Base-by-base conservation (phyloP, 2,329 filamentous ascomycete genomes). In the Clathrospora elynae region DNA sequence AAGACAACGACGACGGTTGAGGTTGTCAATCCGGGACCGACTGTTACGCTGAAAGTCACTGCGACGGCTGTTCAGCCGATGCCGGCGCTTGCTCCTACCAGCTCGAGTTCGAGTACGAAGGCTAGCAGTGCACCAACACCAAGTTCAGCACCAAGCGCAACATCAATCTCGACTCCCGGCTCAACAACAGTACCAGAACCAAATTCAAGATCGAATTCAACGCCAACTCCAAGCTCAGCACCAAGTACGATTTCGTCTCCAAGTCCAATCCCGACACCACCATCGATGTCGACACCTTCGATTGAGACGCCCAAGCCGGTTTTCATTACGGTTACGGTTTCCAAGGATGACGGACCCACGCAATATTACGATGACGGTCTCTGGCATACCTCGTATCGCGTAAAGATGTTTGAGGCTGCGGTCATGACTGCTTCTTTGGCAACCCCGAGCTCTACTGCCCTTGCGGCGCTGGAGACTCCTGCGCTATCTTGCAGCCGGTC, bases 331-430 rank as follows among this genome's bases (percentile, higher is more conserved):
- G 51, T 70, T 23, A 64, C 62, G 2, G 49, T 66, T 10, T 61
- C 66, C 2, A 47, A 55, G 16, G 44, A 53, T 7, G 47, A 51
- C 6, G 56, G 42, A 6, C 57, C 68, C 6, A 69, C 66, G 2
- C 53, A 65, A 22, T 75, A 71, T 59, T 75, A 75, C 42, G 73
- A 75, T 42, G 56, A 73, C 36, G 73, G 73, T n/a, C 52, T 71
- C 55, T 75, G 73, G 72, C 72, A 75, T 46, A 75, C 73, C 5
- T 59, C 46, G 14, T 75, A 75, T 48, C 54, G 59, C 0, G 49
- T 72, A 46, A 71, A 71, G 49, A 65, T 60, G 6, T 67, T 61
- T 24, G 52, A 49, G 30, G 36, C 48, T 10, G 51, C 35, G 14
- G 55, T 42, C 28, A 32, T 40, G 5, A 41, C 35, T 3, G 42